Conservation (phyloP, 495 filamentous ascomycete species). For the Rhypophila decipiens region DNA sequence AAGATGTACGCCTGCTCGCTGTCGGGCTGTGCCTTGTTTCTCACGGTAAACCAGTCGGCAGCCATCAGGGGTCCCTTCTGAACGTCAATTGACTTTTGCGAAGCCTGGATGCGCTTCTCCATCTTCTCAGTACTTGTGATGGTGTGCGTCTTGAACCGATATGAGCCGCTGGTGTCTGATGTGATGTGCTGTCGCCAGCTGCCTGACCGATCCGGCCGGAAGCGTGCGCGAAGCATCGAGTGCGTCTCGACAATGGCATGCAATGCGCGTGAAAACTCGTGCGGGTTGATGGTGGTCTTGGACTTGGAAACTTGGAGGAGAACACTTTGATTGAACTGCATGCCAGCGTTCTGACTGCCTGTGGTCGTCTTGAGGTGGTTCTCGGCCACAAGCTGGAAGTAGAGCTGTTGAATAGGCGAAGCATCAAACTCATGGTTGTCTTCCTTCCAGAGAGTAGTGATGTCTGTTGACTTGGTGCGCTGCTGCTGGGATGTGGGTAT, state of each 20-base stretch:
- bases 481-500: not conserved
- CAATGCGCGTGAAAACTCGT: constrained; percentile 33
- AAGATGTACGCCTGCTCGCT: constrained; percentile 34
- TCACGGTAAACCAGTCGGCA: constrained; percentile 16
- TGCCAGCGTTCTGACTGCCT: constrained; percentile 43
- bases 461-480: not conserved
- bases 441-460: not conserved
- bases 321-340: constrained; percentile 60
- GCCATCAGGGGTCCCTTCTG: constrained; percentile 29
- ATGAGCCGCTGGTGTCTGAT: constrained; percentile 11
- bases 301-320: constrained; percentile 40
- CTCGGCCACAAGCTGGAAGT: constrained; percentile 34
- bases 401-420: constrained; percentile 56
- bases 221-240: constrained; percentile 58
- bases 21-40: constrained; percentile 10
- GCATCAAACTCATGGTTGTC: constrained; percentile 28
- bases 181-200: constrained; percentile 27
- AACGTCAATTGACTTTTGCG: constrained; percentile 27
- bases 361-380: not conserved
- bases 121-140: constrained; percentile 7
- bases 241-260: constrained; percentile 48
- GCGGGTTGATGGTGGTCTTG: constrained; percentile 26
- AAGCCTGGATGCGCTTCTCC: constrained; percentile 17
- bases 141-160: constrained; percentile 18
- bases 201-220: constrained; percentile 22